Evolutionary conservation across 2,329 filamentous ascomycete species (phyloP), one percentile per base, ranked within the genome.

Genomic region (Fusarium papillatum): DNA sequence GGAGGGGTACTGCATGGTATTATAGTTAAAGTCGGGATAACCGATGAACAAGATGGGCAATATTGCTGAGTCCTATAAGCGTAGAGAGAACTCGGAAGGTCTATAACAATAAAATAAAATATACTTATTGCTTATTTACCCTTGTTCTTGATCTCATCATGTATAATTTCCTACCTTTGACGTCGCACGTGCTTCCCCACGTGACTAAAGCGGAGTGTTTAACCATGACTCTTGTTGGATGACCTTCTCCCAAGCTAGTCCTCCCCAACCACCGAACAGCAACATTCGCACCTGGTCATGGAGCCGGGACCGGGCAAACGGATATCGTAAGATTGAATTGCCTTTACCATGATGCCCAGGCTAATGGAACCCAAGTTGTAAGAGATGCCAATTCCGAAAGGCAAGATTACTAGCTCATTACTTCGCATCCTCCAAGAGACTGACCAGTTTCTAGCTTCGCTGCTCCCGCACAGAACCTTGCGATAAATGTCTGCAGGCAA

Each of bases 351-450:
- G 9, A 29, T 26, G 46, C 24, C 9, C 9, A 50, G 7, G 5
- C 46, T 50, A 50, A 50, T 10, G 4, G 9, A 50, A 17, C 17
- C 5, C 46, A 19, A 60, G 34, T 2, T 60, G 57, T 5, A 60
- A 60, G 34, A 60, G 57, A 60, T 60, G 57, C 9, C 57, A 60
- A 36, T 60, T 60, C 22, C 57, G 57, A 17, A 60, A 60, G 57
- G 57, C 22, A 38, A 60, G 31, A 36, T 24, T 5, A 24, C 22
- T 16, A 24, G 4, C n/a, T 11, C 16, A 19, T 24, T 0, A 50
- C 24, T 34, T 22, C 17, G 19, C 3, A n/a, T 60, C 16, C 22
- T 19, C 34, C 22, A 17, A 38, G 16, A 22, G 31, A 31, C 57
- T 36, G 16, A 38, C 17, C 9, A 13, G 16, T 22, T 39, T 60